Percentiles rank a stretch among this genome's conserved stretches.
Conservation (phyloP, 805 yeast genomes). For the Metschnikowia aberdeeniae region DNA sequence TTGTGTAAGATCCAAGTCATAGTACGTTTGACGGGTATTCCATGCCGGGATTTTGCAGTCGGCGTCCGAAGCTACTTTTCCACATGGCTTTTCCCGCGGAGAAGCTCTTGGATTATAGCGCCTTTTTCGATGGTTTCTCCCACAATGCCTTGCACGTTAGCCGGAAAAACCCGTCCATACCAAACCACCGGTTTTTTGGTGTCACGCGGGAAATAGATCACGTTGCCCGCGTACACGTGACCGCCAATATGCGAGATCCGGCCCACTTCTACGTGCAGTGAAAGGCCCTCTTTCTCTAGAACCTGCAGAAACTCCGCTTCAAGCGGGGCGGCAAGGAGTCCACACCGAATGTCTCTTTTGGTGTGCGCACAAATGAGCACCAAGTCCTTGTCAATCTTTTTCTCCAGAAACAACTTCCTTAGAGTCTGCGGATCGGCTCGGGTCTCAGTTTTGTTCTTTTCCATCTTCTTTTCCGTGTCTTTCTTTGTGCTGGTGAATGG, state of each 20-base stretch:
- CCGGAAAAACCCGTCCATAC: conserved; percentile 75
- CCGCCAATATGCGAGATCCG: conserved; percentile 79
- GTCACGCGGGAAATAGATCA: conserved; percentile 46
- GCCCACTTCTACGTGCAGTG: conserved; percentile 40
- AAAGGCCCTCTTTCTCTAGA: conserved; percentile 30
- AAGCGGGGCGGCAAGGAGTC: conserved; percentile 57
- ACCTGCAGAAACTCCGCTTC: conserved; percentile 46
- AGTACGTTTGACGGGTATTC: background rate
- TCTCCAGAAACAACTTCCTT: conserved; percentile 7
- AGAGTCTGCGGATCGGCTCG: background rate
- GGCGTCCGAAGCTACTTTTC: background rate
- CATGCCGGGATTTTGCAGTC: no score
- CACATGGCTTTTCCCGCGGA: conserved; percentile 39
- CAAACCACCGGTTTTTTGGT: conserved; percentile 46
- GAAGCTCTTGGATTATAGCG: conserved; percentile 51
- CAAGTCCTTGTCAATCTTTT: conserved; percentile 20
- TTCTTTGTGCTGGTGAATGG: conserved; percentile 15
- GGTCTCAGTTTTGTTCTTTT: background rate
- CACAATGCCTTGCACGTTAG: conserved; percentile 62
- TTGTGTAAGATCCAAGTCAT: conserved; percentile 2
- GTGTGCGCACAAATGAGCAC: conserved; percentile 65
- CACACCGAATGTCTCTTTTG: conserved; percentile 63
- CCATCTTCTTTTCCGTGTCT: background rate
- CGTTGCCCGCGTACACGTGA: conserved; percentile 82
- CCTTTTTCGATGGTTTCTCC: conserved; percentile 48